These are phyloP conservation scores for Darksidea phi DNA, from an alignment of 495 filamentous ascomycete genomes.

Conservation along the genomic window DNA sequence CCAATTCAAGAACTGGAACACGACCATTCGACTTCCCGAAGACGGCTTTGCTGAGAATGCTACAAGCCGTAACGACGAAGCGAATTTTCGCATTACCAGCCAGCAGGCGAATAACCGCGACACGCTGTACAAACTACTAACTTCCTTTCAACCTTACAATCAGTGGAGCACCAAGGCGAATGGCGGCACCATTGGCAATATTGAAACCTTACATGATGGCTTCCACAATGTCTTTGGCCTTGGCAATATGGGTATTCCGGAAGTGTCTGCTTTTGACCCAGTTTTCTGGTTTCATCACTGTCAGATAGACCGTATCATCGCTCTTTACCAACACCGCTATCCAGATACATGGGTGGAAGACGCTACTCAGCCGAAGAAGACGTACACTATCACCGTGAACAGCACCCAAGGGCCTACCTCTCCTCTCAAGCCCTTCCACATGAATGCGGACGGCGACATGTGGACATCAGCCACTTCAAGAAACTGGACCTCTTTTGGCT, in stretches of 20 bases:
- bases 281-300: conserved; percentile 31
- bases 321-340: conserved; percentile 27
- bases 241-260: conserved; percentile 25
- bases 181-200: conserved; percentile 21
- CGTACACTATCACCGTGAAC: conserved; percentile 4
- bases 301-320: conserved; percentile 27
- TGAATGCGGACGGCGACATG: conserved; percentile 36
- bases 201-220: conserved; percentile 28
- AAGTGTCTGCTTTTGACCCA: conserved; percentile 26
- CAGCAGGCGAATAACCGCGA: conserved; percentile 22
- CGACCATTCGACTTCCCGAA: conserved; percentile 14
- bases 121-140: conserved; percentile 27
- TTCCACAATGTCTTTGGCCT: conserved; percentile 28
- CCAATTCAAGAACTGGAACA: conserved; percentile 25
- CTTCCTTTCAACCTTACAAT: conserved; percentile 23
- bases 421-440: conserved; percentile 41
- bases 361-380: conserved; percentile 2
- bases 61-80: conserved; percentile 21
- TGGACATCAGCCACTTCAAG: conserved; percentile 41
- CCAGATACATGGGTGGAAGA: conserved; percentile 27
- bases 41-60: conserved; percentile 8
- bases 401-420: conserved; percentile 12
- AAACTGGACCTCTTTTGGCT: conserved; percentile 44
- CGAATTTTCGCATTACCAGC: conserved; percentile 1
- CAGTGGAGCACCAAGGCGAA: conserved; percentile 29